Percentiles rank a stretch among this genome's conserved stretches.
These are phyloP conservation scores for Naganishia albida DNA, from an alignment of 1,284 basidiomycete genomes.

Conservation along the genomic window DNA sequence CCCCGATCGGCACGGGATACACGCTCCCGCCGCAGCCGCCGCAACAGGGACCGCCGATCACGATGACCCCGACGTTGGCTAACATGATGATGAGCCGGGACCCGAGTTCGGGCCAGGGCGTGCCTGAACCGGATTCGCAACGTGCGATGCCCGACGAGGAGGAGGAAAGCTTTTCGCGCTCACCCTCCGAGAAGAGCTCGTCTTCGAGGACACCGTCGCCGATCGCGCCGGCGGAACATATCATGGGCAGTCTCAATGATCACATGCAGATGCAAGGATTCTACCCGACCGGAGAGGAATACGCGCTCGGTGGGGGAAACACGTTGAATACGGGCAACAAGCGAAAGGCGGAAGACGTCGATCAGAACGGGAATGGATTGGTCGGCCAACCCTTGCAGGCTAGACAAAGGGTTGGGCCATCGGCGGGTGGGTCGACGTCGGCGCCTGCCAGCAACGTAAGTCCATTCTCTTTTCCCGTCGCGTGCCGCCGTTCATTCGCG, in stretches of 20 bases:
- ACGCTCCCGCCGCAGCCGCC: background rate
- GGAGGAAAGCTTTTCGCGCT: conserved; percentile 21
- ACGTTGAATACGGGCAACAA: conserved; percentile 26
- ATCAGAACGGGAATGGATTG: background rate
- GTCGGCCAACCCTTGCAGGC: background rate
- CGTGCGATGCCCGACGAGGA: conserved; percentile 10
- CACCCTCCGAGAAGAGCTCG: conserved; percentile 31
- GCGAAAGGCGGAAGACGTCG: conserved; percentile 19
- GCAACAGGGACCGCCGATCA: background rate
- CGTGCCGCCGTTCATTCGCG: background rate
- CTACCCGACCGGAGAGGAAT: conserved; percentile 13
- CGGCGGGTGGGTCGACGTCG: background rate
- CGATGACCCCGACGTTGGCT: conserved; percentile 25
- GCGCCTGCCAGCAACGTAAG: conserved; percentile 4
- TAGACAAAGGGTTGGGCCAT: conserved; percentile 5
- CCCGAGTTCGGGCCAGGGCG: conserved; percentile 23
- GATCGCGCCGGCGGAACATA: conserved; percentile 33
- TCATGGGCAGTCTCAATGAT: conserved; percentile 30
- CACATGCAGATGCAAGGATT: conserved; percentile 30
- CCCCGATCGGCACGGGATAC: conserved; percentile 29
- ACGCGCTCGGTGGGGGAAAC: conserved; percentile 20
- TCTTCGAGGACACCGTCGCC: conserved; percentile 38
- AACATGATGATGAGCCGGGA: conserved; percentile 26
- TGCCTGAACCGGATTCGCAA: conserved; percentile 3
- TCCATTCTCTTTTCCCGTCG: background rate